phyloP scores from a whole-genome alignment of 495 filamentous ascomycete species.

The Podospora pseudopauciseta region DNA sequence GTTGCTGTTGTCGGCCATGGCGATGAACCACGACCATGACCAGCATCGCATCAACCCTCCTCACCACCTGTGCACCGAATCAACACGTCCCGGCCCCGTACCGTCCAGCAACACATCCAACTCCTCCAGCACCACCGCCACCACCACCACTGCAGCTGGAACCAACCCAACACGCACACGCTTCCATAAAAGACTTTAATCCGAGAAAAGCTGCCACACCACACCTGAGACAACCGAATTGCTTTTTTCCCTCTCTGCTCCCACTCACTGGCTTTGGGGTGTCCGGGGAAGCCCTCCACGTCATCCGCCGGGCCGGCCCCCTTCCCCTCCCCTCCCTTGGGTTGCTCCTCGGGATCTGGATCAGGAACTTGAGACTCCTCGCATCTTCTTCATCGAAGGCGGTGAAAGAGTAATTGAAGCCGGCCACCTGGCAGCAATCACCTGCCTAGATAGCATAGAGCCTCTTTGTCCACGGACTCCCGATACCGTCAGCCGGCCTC shows the following conservation, averaged over 20 bases:
- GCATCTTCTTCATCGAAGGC: not conserved
- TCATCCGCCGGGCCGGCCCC: conserved; percentile 6
- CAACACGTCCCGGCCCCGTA: not conserved
- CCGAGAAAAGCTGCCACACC: not conserved
- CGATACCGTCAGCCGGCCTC: no score
- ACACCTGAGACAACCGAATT: conserved; percentile 4
- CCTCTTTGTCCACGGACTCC: not conserved
- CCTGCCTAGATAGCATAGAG: not conserved
- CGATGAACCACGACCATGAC: not conserved
- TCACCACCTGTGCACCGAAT: not conserved
- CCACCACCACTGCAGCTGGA: not conserved
- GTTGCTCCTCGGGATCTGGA: not conserved
- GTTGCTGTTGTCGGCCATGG: conserved; percentile 7
- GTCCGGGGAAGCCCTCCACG: conserved; percentile 9
- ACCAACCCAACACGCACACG: not conserved
- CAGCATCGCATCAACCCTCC: conserved; percentile 7
- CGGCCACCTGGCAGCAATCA: not conserved
- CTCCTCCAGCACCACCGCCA: not conserved
- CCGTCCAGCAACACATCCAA: not conserved
- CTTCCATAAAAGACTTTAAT: not conserved
- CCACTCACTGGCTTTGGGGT: not conserved
- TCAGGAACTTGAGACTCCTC: conserved; percentile 2
- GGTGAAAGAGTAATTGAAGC: not conserved
- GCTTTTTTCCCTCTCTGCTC: not conserved
- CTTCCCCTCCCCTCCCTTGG: not conserved